Evolutionary conservation across 306 rosid genomes (phyloP), one percentile per base, ranked within the genome.

Genomic region (Dryas drummondii): DNA sequence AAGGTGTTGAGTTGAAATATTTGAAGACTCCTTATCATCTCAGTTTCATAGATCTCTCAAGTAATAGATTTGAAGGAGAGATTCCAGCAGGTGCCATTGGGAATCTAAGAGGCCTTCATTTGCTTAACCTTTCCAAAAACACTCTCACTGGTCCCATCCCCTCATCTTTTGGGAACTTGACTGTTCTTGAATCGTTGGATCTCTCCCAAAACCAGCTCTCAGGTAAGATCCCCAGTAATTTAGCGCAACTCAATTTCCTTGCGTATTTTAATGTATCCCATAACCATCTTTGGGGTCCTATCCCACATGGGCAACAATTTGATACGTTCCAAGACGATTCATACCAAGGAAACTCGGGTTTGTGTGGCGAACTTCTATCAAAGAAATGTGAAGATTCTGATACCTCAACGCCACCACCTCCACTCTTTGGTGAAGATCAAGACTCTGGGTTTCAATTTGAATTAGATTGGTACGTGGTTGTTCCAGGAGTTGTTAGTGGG

Each of bases 121-220:
- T 50, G 6, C 79, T 80, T 5, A 37, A 45, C 37, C 50, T 80
- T 7, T 68, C 79, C 48, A 41, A 57, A 27, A 73, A 79, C 50
- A 0, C 4, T 40, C 58, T 72, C 32, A 48, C 7, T 6, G 48
- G 79, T 60, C 44, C 1, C 44, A 52, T 74, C 4, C 83, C 83
- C 1, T 74, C 71, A 22, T 67, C 76, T 0, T 3, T 74, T 9
- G 42, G 59, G 13, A 60, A 67, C 19, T 19, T 80, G 60, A 22
- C 60, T 6, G 14, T 7, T 8, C 79, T 74, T 4, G 72, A 22
- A 22, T 22, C 22, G 22, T 22, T 22, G 22, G 22, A 22, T 22
- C 22, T 22, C 22, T 22, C 22, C 17, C 1, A 9, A 2, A 80
- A 80, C 37, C n/a, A 53, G 47, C 66, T 80, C 53, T 69, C 72